Conservation (phyloP, 345 rosid genomes). For the Euclidium syriacum region DNA sequence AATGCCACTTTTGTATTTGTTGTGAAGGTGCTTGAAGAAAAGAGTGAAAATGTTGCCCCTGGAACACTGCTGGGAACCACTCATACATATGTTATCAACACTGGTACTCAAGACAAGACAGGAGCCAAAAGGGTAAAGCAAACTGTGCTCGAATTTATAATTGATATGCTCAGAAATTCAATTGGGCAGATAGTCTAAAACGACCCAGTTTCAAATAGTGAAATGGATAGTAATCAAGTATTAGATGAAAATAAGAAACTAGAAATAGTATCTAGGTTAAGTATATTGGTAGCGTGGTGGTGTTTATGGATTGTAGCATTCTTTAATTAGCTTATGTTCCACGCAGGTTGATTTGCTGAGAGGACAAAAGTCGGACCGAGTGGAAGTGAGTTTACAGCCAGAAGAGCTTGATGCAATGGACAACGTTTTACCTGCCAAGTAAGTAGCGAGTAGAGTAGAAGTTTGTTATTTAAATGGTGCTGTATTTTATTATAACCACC, state of each 20-base stretch:
- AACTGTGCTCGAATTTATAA: not conserved
- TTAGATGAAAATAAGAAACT: no score
- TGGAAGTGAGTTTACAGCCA: constrained; percentile 83
- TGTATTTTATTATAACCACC: no score
- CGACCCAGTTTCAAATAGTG: no score
- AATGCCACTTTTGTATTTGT: not conserved
- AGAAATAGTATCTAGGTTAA: no score
- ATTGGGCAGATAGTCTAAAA: no score
- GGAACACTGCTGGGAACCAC: constrained; percentile 84
- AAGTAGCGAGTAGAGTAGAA: no score
- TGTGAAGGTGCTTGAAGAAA: constrained; percentile 50
- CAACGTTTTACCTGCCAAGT: constrained; percentile 92
- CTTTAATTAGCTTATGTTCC: no score
- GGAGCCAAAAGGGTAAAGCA: constrained; percentile 89
- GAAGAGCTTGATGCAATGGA: constrained; percentile 92
- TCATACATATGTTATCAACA: constrained; percentile 75
- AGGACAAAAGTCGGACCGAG: constrained; percentile 90
- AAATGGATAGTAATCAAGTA: no score
- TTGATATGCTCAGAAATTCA: no score
- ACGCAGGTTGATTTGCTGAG: constrained; percentile 96
- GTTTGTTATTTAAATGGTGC: no score
- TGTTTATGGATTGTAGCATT: no score
- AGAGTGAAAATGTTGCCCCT: constrained; percentile 72
- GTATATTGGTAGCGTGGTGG: no score
- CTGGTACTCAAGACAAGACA: constrained; percentile 73